Base-by-base conservation (phyloP, 1,284 basidiomycete species). In the Ceratobasidium sp. region DNA sequence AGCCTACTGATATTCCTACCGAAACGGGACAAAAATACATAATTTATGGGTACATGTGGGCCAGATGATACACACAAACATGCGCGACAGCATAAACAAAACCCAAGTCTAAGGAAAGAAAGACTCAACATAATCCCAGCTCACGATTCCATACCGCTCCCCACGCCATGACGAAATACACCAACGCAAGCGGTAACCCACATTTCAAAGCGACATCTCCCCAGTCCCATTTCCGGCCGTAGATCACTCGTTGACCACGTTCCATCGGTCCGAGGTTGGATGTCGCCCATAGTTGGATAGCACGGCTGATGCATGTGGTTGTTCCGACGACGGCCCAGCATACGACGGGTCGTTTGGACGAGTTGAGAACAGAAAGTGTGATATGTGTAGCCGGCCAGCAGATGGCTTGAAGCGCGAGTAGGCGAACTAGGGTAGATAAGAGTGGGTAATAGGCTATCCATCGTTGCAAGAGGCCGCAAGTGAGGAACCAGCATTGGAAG, bases 341-440 rank as follows among this genome's bases (percentile, higher is more conserved):
- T 2, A 88, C 82, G 14, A 90, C 85, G 0, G 93, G 93, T 10
- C 92, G 85, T 64, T 80, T 81, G 18, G 82, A 81, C 71, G 87
- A 84, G 46, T 89, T 87, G 73, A 93, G 84, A 50, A 93, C 79
- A 46, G 82, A 84, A 23, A 94, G 85, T 0, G 91, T 93, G 41
- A 92, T 79, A 73, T 93, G 91, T 6, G 93, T 94, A 9, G 92
- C 89, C 1, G 92, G 92, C 93, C 93, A 95, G 79, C 92, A 82
- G 73, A 94, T 93, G 8, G 91, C 90, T 80, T 95, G 93, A 1
- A 95, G 82, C 0, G 90, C 92, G 57, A 94, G 85, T 1, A 95
- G 87, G 10, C 93, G 88, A 77, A 95, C 91, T 67, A 95, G 86
- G 2, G 93, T 92, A 1, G 93, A 85, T 30, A 92, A 81, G 0